Evolutionary conservation across 2,329 filamentous ascomycete genomes (phyloP).

Genomic region (Xylariaceae sp.): DNA sequence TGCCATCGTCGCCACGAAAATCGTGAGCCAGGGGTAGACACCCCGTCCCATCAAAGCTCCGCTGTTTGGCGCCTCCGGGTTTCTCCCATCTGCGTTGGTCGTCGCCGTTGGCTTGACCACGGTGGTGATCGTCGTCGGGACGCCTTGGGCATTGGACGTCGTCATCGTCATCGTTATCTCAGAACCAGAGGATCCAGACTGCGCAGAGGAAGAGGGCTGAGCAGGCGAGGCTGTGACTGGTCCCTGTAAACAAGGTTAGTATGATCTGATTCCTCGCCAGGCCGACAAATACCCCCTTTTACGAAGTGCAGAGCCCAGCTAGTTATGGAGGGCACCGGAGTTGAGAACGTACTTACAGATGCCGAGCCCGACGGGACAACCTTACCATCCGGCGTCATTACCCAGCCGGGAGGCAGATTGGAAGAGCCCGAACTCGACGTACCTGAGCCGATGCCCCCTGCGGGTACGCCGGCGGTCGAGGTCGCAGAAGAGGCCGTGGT

Average conservation of each 20-base stretch:
- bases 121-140: conserved; percentile 31
- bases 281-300: conserved; percentile 4
- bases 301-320: conserved; percentile 20
- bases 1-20: conserved; percentile 2
- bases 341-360: conserved; percentile 41
- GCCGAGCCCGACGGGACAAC: conserved; percentile 67
- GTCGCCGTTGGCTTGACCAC: conserved; percentile 26
- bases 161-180: conserved; percentile 44
- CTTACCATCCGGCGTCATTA: conserved; percentile 72
- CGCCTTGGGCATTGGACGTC: conserved; percentile 30
- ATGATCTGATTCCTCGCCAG: conserved; percentile 2
- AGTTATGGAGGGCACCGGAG: conserved; percentile 3
- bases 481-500: conserved; percentile 59
- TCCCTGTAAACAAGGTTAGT: conserved; percentile 29
- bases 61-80: conserved; percentile 17
- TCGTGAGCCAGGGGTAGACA: conserved; percentile 3
- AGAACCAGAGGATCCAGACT: conserved; percentile 38
- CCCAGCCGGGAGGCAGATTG: conserved; percentile 70
- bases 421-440: conserved; percentile 47
- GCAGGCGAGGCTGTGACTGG: conserved; percentile 39
- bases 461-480: conserved; percentile 60
- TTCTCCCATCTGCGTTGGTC: conserved; percentile 1
- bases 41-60: background rate
- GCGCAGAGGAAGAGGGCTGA: conserved; percentile 26
- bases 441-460: conserved; percentile 58